Evolutionary conservation across 73 alveolate genomes (phyloP), one percentile per base, ranked within the genome.

Genomic region (Effrenium voratum): DNA sequence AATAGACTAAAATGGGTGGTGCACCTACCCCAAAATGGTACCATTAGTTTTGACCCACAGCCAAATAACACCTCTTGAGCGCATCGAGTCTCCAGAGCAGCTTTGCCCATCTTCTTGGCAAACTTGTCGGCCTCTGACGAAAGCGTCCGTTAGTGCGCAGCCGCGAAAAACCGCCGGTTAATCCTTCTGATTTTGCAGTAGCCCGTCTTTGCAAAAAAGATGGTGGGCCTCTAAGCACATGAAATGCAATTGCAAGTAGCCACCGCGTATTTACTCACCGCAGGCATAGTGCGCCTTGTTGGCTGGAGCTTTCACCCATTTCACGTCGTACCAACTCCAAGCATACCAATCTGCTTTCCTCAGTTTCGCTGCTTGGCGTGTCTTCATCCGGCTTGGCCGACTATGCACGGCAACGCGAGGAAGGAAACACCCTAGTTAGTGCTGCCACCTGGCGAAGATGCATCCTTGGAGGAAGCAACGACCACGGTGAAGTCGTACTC

Each of bases 341-440:
- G 97, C 97, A 41, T 90, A 90, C 97, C 97, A 90, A 87, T 90
- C 97, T 8, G 97, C 97, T 76, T 90, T 90, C 97, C 97, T 81
- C 8, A 36, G 50, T 32, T 22, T 5, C 32, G 10, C 41, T n/a
- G n/a, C n/a, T n/a, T n/a, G n/a, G n/a, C n/a, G n/a, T n/a, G n/a
- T 16, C 30, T 59, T 19, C 22, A 2, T 6, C 30, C 34, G 30
- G 82, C 5, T 46, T 38, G 85, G 36, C n/a, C 30, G 50, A 13
- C 46, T 24, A 1, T 8, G 50, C 70, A 22, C 34, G n/a, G 22
- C 2, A 2, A 34, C 1, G 34, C 36, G 28, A 19, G 32, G n/a
- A 10, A 73, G 19, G 50, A 13, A 73, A 47, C 46, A 73, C 30
- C 85, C 41, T 16, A 44, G 38, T 6, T 45, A 32, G 26, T 40